Base-by-base conservation (phyloP, 2,329 filamentous ascomycete genomes). In the Arthrinium phaeospermum region DNA sequence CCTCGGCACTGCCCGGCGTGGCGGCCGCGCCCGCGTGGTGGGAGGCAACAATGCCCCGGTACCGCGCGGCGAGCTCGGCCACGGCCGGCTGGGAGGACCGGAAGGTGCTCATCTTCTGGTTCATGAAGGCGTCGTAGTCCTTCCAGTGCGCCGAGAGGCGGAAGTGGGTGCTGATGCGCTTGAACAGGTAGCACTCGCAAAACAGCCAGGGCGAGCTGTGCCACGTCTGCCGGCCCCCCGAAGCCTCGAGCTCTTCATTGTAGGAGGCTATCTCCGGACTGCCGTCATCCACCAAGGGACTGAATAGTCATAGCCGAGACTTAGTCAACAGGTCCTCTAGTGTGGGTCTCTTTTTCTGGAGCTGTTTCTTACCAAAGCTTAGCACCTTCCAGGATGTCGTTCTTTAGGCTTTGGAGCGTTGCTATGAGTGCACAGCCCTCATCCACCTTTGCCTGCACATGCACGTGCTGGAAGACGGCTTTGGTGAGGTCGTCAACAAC, bases 401-500 rank as follows among this genome's bases (percentile, higher is more conserved):
- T 98, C 84, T 99, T 99, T 78, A 99, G 87, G 75, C 87, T 89
- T 6, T 92, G 92, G 14, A 99, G 87, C 75, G 93, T 89, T 79
- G 93, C 91, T 53, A 97, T 89, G 73, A 99, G 94, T 77, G 85
- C 87, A 86, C 98, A 98, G 78, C 96, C 96, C 82, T 98, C 96
- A 30, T 89, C 89, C 46, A 87, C 83, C 79, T 92, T 92, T 72
- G 90, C n/a, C 87, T 12, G 91, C 82, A 69, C 94, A 90, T 47
- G 88, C 85, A 69, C 86, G 1, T 64, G 85, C 72, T 86, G 84
- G 46, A 86, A 86, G 4, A 92, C 88, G 10, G 93, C 88, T 70
- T 93, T 93, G 84, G 97, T 94, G n/a, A 97, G 88, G 81, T 98
- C 96, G 81, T 98, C 95, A 78, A 99, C 96, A 71, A 93, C 94